Conservation (phyloP, 768 basidiomycete genomes). For the Auricularia cornea region DNA sequence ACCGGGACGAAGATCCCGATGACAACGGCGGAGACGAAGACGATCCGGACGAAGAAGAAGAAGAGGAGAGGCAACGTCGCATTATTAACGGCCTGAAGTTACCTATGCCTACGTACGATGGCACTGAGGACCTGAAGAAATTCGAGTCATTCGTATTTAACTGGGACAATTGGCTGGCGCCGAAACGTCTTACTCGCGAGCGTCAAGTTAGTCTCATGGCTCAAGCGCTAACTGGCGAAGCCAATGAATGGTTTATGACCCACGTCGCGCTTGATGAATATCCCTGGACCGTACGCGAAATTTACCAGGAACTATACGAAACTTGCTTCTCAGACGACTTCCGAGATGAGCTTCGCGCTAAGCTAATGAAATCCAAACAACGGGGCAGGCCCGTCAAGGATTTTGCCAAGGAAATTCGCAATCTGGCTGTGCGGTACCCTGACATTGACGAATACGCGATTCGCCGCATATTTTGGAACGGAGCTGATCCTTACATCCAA, state of each 20-base stretch:
- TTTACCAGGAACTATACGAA: not conserved
- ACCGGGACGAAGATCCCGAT: too few species aligned
- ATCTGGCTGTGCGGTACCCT: not conserved
- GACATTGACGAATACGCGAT: not conserved
- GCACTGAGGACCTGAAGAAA: not conserved
- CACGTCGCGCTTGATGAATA: not conserved
- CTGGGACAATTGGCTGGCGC: not conserved
- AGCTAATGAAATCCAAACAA: not conserved
- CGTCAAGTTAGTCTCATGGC: not conserved
- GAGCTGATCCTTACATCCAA: not conserved
- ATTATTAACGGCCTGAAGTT: not conserved
- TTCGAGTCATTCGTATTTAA: not conserved
- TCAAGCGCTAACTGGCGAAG: not conserved
- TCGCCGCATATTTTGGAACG: not conserved
- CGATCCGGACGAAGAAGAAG: too few species aligned
- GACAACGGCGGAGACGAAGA: too few species aligned
- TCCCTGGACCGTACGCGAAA: not conserved
- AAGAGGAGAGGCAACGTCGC: too few species aligned
- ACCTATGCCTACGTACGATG: not conserved
- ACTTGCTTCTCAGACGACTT: not conserved
- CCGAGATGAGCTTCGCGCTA: not conserved
- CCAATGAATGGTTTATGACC: not conserved
- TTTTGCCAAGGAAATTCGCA: not conserved
- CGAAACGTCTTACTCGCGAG: not conserved
- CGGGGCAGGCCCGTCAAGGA: not conserved